These are phyloP conservation scores for Oryza punctata DNA, from an alignment of 176 grass and related monocot genomes.

Conservation along the genomic window DNA sequence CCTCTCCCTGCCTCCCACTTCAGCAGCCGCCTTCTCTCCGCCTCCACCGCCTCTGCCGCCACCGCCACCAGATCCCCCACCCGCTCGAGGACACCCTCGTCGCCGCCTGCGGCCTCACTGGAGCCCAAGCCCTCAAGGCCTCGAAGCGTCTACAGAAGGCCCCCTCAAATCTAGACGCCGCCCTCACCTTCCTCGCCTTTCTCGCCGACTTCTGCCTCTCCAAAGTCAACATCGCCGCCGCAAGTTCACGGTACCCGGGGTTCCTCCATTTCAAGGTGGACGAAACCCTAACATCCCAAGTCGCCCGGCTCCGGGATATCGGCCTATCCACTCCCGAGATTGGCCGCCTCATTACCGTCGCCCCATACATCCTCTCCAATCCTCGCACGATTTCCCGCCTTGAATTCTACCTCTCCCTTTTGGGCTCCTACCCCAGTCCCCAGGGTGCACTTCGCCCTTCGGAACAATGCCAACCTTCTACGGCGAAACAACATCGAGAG, in stretches of 20 bases:
- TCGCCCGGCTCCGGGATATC: conserved; percentile 48
- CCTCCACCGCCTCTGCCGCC: not conserved
- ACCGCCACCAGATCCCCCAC: not conserved
- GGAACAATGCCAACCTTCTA: too few relatives aligned
- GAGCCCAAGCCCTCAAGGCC: conserved; percentile 36
- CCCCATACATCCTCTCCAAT: not conserved
- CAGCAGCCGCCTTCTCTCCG: not conserved
- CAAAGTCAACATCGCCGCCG: conserved; percentile 36
- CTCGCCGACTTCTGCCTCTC: conserved; percentile 43
- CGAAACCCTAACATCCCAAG: not conserved
- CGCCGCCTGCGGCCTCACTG: conserved; percentile 41
- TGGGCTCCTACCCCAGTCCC: not conserved
- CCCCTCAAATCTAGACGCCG: conserved; percentile 43
- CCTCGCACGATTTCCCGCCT: not conserved
- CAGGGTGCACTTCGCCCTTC: not conserved
- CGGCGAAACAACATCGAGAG: conserved; percentile 20
- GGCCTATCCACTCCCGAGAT: conserved; percentile 51
- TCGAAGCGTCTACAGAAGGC: conserved; percentile 49
- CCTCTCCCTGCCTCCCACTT: not conserved
- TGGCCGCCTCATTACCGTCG: conserved; percentile 23
- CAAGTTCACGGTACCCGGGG: not conserved
- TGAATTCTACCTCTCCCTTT: not conserved
- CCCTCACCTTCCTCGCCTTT: conserved; percentile 33
- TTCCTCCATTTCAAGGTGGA: not conserved
- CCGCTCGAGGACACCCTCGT: conserved; percentile 49